Percentiles rank a stretch among this genome's conserved stretches.
These are phyloP conservation scores for Pseudogymnoascus pannorum DNA, from an alignment of 2,329 filamentous ascomycete species.

Conservation along the genomic window DNA sequence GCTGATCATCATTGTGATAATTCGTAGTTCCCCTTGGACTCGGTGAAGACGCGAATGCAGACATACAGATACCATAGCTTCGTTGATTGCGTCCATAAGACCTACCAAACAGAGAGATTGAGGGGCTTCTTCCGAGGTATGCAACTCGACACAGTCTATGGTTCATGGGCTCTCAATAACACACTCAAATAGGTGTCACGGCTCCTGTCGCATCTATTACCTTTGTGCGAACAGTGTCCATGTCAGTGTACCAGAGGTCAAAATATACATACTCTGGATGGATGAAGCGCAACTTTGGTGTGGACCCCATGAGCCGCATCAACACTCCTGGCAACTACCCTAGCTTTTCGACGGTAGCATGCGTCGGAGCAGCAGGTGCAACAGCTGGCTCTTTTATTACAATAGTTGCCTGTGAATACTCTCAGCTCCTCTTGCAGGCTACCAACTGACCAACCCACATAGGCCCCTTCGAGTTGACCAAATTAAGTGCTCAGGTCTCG, in stretches of 20 bases:
- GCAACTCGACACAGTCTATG: not conserved
- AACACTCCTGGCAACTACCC: slow-evolving; percentile 65
- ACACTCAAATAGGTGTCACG: slow-evolving; percentile 51
- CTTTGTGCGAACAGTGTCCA: slow-evolving; percentile 68
- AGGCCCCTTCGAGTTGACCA: slow-evolving; percentile 84
- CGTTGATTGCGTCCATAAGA: slow-evolving; percentile 65
- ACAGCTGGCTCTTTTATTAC: slow-evolving; percentile 75
- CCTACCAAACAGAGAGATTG: slow-evolving; percentile 66
- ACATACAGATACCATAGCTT: slow-evolving; percentile 73
- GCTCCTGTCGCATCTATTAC: slow-evolving; percentile 77
- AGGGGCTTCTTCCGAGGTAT: slow-evolving; percentile 75
- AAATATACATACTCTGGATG: slow-evolving; percentile 67
- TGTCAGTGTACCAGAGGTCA: slow-evolving; percentile 71
- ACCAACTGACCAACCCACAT: not conserved
- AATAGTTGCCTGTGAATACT: slow-evolving; percentile 60
- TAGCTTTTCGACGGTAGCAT: slow-evolving; percentile 63
- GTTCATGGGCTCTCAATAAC: not conserved
- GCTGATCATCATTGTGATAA: slow-evolving; percentile 13
- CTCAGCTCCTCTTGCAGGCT: not conserved
- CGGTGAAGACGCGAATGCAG: slow-evolving; percentile 85
- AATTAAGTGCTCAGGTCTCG: slow-evolving; percentile 78
- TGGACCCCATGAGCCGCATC: slow-evolving; percentile 66
- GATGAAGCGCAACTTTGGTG: slow-evolving; percentile 58
- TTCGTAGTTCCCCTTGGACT: slow-evolving; percentile 68
- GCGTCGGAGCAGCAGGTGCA: slow-evolving; percentile 71